Percentiles rank a stretch among this genome's conserved stretches.
phyloP scores from a whole-genome alignment of 495 filamentous ascomycete species.

The Rhypophila decipiens region DNA sequence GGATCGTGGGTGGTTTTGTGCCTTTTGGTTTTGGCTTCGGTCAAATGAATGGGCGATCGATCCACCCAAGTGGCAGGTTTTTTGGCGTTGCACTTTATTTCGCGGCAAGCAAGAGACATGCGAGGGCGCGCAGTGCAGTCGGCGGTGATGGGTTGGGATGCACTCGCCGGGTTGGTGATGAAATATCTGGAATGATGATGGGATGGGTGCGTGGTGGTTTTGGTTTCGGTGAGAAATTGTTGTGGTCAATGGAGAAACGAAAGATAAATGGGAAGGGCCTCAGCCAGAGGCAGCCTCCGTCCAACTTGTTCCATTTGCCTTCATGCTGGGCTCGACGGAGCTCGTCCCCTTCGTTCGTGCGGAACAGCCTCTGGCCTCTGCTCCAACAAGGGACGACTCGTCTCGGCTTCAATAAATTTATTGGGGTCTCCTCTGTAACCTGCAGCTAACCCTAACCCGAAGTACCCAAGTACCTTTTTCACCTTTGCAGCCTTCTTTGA shows the following conservation, averaged over 20 bases:
- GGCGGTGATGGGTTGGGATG: slow-evolving; percentile 17
- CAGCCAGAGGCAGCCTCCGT: background rate
- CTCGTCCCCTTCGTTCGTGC: background rate
- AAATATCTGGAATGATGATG: background rate
- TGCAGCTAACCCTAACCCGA: slow-evolving; percentile 24
- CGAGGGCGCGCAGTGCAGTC: slow-evolving; percentile 9
- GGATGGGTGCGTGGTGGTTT: background rate
- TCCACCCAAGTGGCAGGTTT: slow-evolving; percentile 20
- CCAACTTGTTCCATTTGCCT: background rate
- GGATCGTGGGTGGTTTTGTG: background rate
- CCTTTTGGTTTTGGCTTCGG: slow-evolving; percentile 18
- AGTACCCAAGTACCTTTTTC: slow-evolving; percentile 13
- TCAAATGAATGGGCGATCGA: slow-evolving; percentile 5
- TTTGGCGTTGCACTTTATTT: slow-evolving; percentile 32
- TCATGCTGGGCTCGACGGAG: background rate
- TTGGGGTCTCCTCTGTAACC: slow-evolving; percentile 6
- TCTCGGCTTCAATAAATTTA: slow-evolving; percentile 11
- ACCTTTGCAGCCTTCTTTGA: too few relatives aligned
- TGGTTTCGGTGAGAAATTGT: background rate
- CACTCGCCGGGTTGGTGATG: slow-evolving; percentile 14
- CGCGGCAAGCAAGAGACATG: slow-evolving; percentile 26
- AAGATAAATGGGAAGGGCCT: background rate
- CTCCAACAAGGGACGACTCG: slow-evolving; percentile 21
- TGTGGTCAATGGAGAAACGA: background rate
- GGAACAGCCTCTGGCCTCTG: slow-evolving; percentile 12